Evolutionary conservation across 2,329 filamentous ascomycete species (phyloP).

Genomic region (Phaeosphaeriaceae sp.): DNA sequence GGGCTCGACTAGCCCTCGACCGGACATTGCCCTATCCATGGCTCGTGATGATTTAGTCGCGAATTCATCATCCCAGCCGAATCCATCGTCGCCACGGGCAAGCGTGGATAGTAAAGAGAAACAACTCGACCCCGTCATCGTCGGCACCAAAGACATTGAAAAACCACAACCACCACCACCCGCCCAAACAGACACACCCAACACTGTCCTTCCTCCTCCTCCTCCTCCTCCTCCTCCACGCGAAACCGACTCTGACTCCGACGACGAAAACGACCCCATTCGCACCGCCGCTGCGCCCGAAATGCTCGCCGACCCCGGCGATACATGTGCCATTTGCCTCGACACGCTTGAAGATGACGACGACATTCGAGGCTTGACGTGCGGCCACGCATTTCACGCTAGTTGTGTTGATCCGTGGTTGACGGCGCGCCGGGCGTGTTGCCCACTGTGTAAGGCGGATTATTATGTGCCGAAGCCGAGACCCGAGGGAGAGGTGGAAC

Average conservation of each 20-base stretch:
- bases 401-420: slow-evolving; percentile 96
- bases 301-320: slow-evolving; percentile 79
- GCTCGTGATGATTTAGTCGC: slow-evolving; percentile 56
- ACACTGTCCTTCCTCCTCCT: no score
- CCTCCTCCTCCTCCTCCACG: no score
- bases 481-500: slow-evolving; percentile 59
- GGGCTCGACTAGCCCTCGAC: slow-evolving; percentile 39
- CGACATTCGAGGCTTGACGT: slow-evolving; percentile 90
- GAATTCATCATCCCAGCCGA: slow-evolving; percentile 24
- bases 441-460: slow-evolving; percentile 96
- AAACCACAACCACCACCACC: slow-evolving; percentile 7
- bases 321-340: slow-evolving; percentile 95
- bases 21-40: slow-evolving; percentile 48
- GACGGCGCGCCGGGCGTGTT: slow-evolving; percentile 91
- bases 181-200: no score
- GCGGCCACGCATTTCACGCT: slow-evolving; percentile 97
- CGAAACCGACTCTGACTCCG: slow-evolving; percentile 59
- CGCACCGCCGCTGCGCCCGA: slow-evolving; percentile 82
- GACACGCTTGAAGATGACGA: slow-evolving; percentile 94
- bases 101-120: slow-evolving; percentile 31
- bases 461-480: slow-evolving; percentile 95
- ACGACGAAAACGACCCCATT: slow-evolving; percentile 81
- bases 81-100: slow-evolving; percentile 29
- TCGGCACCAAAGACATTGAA: no score
- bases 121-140: no score